These are phyloP conservation scores for Vigna trinervia DNA, from an alignment of 306 rosid species.

Conservation along the genomic window DNA sequence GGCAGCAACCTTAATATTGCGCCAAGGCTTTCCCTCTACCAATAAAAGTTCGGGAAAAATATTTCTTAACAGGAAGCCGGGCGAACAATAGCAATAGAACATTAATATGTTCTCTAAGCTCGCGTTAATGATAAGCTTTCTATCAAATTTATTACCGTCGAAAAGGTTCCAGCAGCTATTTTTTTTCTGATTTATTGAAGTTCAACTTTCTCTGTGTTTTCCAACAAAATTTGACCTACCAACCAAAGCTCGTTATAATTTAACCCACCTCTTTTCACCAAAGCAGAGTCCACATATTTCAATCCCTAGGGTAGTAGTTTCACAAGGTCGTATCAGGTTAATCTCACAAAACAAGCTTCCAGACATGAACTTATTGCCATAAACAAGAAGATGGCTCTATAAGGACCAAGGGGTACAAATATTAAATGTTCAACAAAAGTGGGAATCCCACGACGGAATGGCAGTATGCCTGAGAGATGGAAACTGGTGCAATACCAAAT, in stretches of 20 bases:
- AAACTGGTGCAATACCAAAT: conserved; percentile 4
- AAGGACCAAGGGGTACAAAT: background rate
- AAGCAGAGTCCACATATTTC: conserved; percentile 8
- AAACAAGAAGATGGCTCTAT: background rate
- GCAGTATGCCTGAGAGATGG: background rate
- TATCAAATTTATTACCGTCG: conserved; percentile 3
- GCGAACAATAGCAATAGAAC: conserved; percentile 5
- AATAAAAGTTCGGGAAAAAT: conserved; percentile 8
- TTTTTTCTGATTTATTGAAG: background rate
- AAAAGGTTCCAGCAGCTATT: background rate
- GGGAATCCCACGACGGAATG: background rate
- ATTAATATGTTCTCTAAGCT: background rate
- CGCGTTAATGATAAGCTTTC: background rate
- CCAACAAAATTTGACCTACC: conserved; percentile 12
- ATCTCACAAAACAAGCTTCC: background rate
- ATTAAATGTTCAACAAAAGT: background rate
- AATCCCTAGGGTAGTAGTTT: background rate
- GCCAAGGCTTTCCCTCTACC: background rate
- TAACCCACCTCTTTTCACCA: background rate
- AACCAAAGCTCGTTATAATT: background rate
- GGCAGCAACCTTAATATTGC: background rate
- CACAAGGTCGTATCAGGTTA: background rate
- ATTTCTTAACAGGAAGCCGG: conserved; percentile 10
- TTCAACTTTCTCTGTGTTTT: background rate
- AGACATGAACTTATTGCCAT: conserved; percentile 1